Percentiles rank a stretch among this genome's conserved stretches.
Conservation (phyloP, 2,329 filamentous ascomycete genomes). For the Aspergillus ochraceus region DNA sequence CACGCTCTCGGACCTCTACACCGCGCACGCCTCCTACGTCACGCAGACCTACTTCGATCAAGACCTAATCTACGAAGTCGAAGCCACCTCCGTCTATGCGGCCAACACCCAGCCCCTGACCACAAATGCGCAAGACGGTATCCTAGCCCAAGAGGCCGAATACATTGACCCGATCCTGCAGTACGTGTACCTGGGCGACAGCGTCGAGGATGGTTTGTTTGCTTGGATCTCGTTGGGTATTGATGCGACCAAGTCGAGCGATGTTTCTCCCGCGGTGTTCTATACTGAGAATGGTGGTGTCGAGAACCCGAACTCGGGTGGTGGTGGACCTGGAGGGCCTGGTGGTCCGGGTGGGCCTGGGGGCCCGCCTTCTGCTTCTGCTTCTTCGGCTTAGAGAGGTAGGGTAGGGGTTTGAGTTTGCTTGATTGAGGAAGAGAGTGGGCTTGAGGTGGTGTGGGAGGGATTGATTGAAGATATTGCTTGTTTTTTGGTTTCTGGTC, state of each 20-base stretch:
- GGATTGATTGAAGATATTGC: not conserved
- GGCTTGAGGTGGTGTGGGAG: not conserved
- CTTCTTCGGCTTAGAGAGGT: not conserved
- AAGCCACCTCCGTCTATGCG: constrained; percentile 49
- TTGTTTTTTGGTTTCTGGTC: no score
- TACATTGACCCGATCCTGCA: constrained; percentile 60
- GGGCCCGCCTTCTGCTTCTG: not conserved
- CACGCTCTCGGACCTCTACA: constrained; percentile 49
- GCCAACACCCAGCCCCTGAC: constrained; percentile 51
- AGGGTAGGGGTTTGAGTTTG: not conserved
- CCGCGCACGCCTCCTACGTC: constrained; percentile 54
- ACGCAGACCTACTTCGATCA: constrained; percentile 68
- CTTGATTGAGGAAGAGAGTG: not conserved
- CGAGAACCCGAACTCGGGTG: constrained; percentile 25
- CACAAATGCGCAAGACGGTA: constrained; percentile 52
- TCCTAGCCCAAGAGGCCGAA: constrained; percentile 52
- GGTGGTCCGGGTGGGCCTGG: constrained; percentile 2
- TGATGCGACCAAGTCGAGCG: constrained; percentile 38
- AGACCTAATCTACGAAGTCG: constrained; percentile 54
- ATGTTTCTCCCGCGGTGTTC: constrained; percentile 30
- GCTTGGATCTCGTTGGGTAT: constrained; percentile 57
- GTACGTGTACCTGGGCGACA: constrained; percentile 58
- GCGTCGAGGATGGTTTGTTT: constrained; percentile 52
- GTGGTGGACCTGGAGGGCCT: constrained; percentile 10
- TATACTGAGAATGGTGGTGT: constrained; percentile 36